Percentiles rank a stretch among this genome's conserved stretches.
Conservation (phyloP, 164 flowering plant species). For the Amborella trichopoda region DNA sequence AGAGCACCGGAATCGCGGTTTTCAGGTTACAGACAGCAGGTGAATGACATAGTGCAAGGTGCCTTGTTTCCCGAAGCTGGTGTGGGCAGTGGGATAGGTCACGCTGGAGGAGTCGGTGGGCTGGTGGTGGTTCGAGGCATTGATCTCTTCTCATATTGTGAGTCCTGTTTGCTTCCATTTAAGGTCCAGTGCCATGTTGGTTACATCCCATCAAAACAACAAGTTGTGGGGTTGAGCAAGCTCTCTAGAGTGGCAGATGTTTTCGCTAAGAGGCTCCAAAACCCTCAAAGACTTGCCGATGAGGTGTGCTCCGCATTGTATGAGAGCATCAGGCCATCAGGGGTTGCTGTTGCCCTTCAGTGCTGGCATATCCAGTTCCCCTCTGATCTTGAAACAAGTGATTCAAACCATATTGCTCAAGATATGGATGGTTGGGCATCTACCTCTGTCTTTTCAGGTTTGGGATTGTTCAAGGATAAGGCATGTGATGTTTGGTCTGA, state of each 20-base stretch:
- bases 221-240: constrained; percentile 89
- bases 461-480: constrained; percentile 62
- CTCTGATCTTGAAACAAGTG: constrained; percentile 15
- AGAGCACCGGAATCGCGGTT: not conserved
- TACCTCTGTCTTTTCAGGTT: constrained; percentile 42
- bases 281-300: constrained; percentile 70
- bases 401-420: constrained; percentile 17
- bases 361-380: constrained; percentile 79
- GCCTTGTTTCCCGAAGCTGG: constrained; percentile 95
- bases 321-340: constrained; percentile 58
- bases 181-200: constrained; percentile 92
- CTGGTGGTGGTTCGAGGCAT: constrained; percentile 85
- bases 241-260: constrained; percentile 82
- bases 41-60: constrained; percentile 66
- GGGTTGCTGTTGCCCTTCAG: constrained; percentile 75
- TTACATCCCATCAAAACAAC: constrained; percentile 72
- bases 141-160: constrained; percentile 83
- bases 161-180: constrained; percentile 91
- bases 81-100: constrained; percentile 48
- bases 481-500: constrained; percentile 58
- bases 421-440: constrained; percentile 38
- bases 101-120: constrained; percentile 90
- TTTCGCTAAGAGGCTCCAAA: constrained; percentile 86
- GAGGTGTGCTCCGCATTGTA: constrained; percentile 75
- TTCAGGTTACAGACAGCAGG: constrained; percentile 67